phyloP scores from a whole-genome alignment of 208 protist species.

The Chromosphaera perkinsii region DNA sequence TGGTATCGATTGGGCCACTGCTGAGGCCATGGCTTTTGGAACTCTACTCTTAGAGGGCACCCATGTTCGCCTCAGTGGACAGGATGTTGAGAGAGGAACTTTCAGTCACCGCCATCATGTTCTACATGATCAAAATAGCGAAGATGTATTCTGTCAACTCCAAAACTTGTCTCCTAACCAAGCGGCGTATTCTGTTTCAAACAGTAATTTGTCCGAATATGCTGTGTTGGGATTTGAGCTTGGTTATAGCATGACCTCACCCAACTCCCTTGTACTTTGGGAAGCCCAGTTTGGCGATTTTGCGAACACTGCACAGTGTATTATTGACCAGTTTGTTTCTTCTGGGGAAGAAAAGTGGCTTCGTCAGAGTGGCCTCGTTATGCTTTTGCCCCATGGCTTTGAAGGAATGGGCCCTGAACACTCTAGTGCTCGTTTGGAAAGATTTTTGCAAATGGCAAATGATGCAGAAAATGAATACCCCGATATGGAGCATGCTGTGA shows the following conservation, averaged over 20 bases:
- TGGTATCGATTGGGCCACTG: conserved; percentile 58
- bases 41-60: conserved; percentile 72
- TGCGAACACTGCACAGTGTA: conserved; percentile 91
- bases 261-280: conserved; percentile 91
- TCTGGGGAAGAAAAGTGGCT: conserved; percentile 93
- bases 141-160: conserved; percentile 40
- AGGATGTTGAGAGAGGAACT: conserved; percentile 92
- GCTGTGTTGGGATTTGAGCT: conserved; percentile 80
- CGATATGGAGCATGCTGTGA: conserved; percentile 48
- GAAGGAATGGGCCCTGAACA: conserved; percentile 93
- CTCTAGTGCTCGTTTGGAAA: conserved; percentile 87
- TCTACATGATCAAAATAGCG: conserved; percentile 78
- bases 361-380: conserved; percentile 82
- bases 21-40: conserved; percentile 55
- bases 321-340: conserved; percentile 86
- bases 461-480: conserved; percentile 78
- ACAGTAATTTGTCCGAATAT: conserved; percentile 89
- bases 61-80: conserved; percentile 75
- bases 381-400: conserved; percentile 96
- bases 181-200: conserved; percentile 76
- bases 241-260: conserved; percentile 84
- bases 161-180: conserved; percentile 38
- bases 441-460: conserved; percentile 87
- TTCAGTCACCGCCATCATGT: conserved; percentile 90
- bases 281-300: conserved; percentile 98